Base-by-base conservation (phyloP, 1,284 basidiomycete species). In the Cerioporus squamosus region DNA sequence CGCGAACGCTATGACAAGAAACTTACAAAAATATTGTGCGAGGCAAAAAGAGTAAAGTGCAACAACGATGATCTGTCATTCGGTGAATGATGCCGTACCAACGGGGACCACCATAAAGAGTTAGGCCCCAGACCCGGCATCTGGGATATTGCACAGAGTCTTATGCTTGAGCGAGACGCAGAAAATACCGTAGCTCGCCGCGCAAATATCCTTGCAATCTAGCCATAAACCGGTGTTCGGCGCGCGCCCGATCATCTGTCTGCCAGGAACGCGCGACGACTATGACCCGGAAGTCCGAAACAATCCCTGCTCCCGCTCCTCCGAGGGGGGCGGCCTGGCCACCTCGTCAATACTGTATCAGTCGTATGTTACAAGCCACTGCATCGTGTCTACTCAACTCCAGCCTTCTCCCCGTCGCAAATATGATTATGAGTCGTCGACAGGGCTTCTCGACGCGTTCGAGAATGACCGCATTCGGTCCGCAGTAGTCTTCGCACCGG, bases 51-150 rank as follows among this genome's bases (percentile, higher is more conserved):
- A 67, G 66, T 65, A 62, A 65, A 55, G 63, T 56, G 51, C 61
- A 59, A 60, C 57, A 63, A 60, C 59, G 62, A 55, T 67, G 65
- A 67, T 68, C 61, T 64, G 67, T 68, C 67, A 68, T 39, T 61
- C 48, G 55, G 57, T 60, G 61, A 63, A 62, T 68, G 67, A 66
- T 65, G 64, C 62, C 64, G 55, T 59, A 53, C 63, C 51, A 57
- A 64, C 67, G 64, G 64, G 59, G 55, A 29, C 56, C 49, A 20
- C 63, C 49, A 62, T 63, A 68, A 60, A 47, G 45, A 64, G 64
- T 59, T 66, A 60, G 62, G 45, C 48, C 51, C 54, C 33, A 29
- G 22, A 29, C 33, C 26, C 24, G 43, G 54, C 55, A 44, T 64
- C 60, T 58, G 58, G 55, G 39, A 55, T 52, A 55, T 61, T 54